Evolutionary conservation across 2,329 filamentous ascomycete species (phyloP), one percentile per base, ranked within the genome.

Genomic region (Claviceps arundinis): DNA sequence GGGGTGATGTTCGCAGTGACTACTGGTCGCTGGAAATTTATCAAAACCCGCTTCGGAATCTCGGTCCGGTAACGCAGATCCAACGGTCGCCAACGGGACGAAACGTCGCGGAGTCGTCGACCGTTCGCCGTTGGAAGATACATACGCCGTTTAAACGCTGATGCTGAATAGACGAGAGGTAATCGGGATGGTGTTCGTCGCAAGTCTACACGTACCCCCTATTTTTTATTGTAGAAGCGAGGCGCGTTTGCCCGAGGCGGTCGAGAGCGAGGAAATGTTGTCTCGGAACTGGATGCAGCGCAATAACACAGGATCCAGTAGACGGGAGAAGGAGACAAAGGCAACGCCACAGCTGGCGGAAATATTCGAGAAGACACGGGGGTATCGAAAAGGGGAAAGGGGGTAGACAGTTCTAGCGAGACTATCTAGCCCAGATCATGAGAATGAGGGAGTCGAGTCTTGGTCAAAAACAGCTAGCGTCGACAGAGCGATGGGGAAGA

Each of bases 351-450:
- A 47, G 43, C 51, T 51, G 50, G 54, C 54, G 26, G 43, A 52
- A 54, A 50, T 34, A 49, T 50, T 50, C 55, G 51, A 50, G 55
- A 50, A 53, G 53, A 55, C 38, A 54, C 50, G 50, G 44, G 56
- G 52, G 51, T 57, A 57, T 57, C 53, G 55, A 54, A 50, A 53
- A 51, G 47, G 48, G 41, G 30, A 14, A 43, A 43, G 7, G 40
- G 22, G 37, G 44, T 44, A 40, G 48, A 51, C 45, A 47, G 47
- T 30, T 47, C 41, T 41, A 37, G 30, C 41, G 46, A 53, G 49
- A 45, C 48, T 54, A 50, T 38, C 45, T 50, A 34, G 38, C 43
- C 44, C 14, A 47, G 45, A 45, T 44, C 16, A 45, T 45, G 43
- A 46, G 26, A 19, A 19, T 46, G 6, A 34, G 40, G 47, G 37